Percentiles rank a stretch among this genome's conserved stretches.
Evolutionary conservation across 257 asterid species (phyloP).

Genomic region (Solanum sejunctum): DNA sequence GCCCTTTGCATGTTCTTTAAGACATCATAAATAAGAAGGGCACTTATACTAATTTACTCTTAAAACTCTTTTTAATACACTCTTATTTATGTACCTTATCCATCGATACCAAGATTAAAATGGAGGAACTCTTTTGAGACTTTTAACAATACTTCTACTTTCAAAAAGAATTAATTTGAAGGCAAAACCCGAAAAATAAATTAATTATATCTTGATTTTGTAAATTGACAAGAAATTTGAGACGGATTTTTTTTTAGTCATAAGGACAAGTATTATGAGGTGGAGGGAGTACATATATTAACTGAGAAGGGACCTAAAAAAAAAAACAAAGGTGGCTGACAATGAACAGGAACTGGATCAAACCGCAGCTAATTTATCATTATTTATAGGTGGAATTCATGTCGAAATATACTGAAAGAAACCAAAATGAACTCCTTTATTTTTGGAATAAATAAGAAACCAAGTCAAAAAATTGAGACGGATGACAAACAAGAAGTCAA

Average conservation of each 20-base stretch:
- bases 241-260: not conserved
- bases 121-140: not conserved
- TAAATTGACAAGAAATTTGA: not conserved
- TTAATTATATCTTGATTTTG: not conserved
- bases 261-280: not conserved
- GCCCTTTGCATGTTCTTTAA: not conserved
- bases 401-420: not conserved
- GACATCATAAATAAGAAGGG: not conserved
- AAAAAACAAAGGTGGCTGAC: not conserved
- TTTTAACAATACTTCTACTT: not conserved
- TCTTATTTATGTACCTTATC: not conserved
- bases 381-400: not conserved
- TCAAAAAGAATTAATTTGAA: not conserved
- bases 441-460: not conserved
- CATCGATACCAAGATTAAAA: not conserved
- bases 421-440: not conserved
- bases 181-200: not conserved
- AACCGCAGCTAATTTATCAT: not conserved
- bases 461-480: not conserved
- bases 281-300: not conserved
- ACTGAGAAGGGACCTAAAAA: not conserved
- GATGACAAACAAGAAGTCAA: not conserved
- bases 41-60: not conserved
- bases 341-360: not conserved
- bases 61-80: not conserved